Evolutionary conservation across 2,329 filamentous ascomycete species (phyloP), one percentile per base, ranked within the genome.

Genomic region (Pseudogymnoascus sp.): DNA sequence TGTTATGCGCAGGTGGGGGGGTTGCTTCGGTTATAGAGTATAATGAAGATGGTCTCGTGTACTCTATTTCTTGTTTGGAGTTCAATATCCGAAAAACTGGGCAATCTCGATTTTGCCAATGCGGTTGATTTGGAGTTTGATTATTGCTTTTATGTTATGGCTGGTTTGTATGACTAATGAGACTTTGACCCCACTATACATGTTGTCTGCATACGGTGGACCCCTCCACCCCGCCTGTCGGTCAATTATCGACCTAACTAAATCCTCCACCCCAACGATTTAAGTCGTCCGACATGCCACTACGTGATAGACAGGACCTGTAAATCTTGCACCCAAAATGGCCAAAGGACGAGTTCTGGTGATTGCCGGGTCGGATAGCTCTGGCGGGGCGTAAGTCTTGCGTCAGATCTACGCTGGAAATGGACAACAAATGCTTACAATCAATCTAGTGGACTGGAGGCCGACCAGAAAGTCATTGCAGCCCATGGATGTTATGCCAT

Each of bases 401-500:
- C 61, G 57, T 20, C 62, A 58, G 25, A 39, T 62, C 60, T 36
- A 11, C 47, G 47, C 22, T 57, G 33, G 25, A 25, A 38, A 50
- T 35, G 30, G 9, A 35, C 62, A 57, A 14, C 58, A 58, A 59
- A 28, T 41, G 25, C 50, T 43, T 30, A 59, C 39, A 36, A 58
- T 50, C 30, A 25, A 14, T 62, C 36, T 69, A 96, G 92, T 61
- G 94, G 93, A 59, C 84, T 99, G 35, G 93, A 99, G 74, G 94
- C 93, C 38, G 93, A 97, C 73, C 92, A 97, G 72, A 96, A 96
- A 73, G 92, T 96, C 64, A 88, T 96, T 63, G 89, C 92, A 47
- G 90, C 90, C 16, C 92, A 97, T 82, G 87, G 88, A 63, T 94
- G 90, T 76, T 97, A 97, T 79, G 92, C 91, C 63, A 95, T 97